Evolutionary conservation across 2,329 filamentous ascomycete species (phyloP).

Genomic region (Arthrinium phaeospermum): DNA sequence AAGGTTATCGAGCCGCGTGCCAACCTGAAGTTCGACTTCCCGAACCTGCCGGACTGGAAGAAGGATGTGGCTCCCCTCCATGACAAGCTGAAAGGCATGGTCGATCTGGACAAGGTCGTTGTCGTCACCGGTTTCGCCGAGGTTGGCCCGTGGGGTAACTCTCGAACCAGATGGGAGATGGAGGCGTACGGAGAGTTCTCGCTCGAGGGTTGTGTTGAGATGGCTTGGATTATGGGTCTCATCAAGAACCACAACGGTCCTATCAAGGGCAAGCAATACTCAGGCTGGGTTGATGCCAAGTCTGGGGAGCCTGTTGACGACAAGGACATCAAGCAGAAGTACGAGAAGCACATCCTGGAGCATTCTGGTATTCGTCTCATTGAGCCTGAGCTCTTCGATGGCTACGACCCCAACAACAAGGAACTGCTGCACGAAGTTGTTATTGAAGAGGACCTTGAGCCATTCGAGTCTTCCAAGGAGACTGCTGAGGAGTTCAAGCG

Average conservation of each 20-base stretch:
- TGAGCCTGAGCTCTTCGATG: constrained; percentile 94
- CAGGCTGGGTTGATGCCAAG: constrained; percentile 96
- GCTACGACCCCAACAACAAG: constrained; percentile 98
- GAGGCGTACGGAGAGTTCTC: constrained; percentile 97
- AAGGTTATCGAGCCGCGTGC: constrained; percentile 91
- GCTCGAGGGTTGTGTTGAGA: constrained; percentile 95
- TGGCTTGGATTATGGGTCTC: constrained; percentile 99
- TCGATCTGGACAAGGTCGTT: constrained; percentile 96
- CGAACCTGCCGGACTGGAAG: constrained; percentile 88
- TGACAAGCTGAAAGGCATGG: constrained; percentile 91
- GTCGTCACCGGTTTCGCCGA: constrained; percentile 97
- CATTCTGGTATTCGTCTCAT: constrained; percentile 97
- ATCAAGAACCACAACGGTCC: constrained; percentile 98
- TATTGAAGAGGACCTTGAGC: constrained; percentile 94
- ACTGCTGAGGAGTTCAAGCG: constrained; percentile 97
- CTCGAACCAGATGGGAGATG: constrained; percentile 98
- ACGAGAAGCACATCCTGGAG: constrained; percentile 95
- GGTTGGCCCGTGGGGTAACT: constrained; percentile 97
- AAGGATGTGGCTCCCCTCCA: constrained; percentile 88
- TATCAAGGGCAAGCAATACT: constrained; percentile 95
- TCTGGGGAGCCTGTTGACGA: constrained; percentile 94
- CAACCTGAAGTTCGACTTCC: constrained; percentile 98
- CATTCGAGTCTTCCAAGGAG: constrained; percentile 97
- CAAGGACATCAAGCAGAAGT: constrained; percentile 97
- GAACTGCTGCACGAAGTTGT: constrained; percentile 97